These are phyloP conservation scores for Verticillium longisporum DNA, from an alignment of 2,329 filamentous ascomycete genomes.

Conservation along the genomic window DNA sequence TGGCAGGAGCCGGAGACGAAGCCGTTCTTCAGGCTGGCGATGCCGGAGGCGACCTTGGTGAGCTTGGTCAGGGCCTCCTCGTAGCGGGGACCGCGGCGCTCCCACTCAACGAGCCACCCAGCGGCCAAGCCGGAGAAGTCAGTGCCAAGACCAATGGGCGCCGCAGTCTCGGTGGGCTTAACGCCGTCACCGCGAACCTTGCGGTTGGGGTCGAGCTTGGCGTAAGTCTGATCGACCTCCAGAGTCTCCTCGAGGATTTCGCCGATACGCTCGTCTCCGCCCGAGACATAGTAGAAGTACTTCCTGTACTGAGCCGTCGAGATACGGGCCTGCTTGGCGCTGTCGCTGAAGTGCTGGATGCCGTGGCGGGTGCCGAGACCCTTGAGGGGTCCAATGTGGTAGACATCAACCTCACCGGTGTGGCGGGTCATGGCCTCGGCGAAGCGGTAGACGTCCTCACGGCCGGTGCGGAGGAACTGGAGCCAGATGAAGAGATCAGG, in stretches of 20 bases:
- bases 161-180: slow-evolving; percentile 32
- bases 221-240: slow-evolving; percentile 45
- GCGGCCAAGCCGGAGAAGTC: slow-evolving; percentile 53
- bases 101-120: slow-evolving; percentile 54
- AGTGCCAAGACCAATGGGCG: slow-evolving; percentile 48
- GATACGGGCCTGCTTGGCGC: slow-evolving; percentile 55
- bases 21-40: slow-evolving; percentile 47
- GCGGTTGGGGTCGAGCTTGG: slow-evolving; percentile 46
- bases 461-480: slow-evolving; percentile 53
- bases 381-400: slow-evolving; percentile 50
- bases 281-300: slow-evolving; percentile 48
- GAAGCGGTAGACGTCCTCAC: slow-evolving; percentile 49
- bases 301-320: slow-evolving; percentile 51
- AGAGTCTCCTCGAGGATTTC: slow-evolving; percentile 45
- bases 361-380: slow-evolving; percentile 57
- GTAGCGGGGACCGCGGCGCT: slow-evolving; percentile 46
- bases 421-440: slow-evolving; percentile 53
- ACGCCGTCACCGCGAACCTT: slow-evolving; percentile 51
- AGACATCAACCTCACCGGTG: slow-evolving; percentile 55
- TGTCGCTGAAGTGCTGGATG: slow-evolving; percentile 55
- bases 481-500: slow-evolving; percentile 58
- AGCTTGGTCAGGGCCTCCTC: slow-evolving; percentile 45
- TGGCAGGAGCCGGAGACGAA: slow-evolving; percentile 50
- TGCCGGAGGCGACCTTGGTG: slow-evolving; percentile 38
- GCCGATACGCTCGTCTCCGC: slow-evolving; percentile 50